Base-by-base conservation (phyloP, 495 filamentous ascomycete species). In the Podospora pseudocomata region DNA sequence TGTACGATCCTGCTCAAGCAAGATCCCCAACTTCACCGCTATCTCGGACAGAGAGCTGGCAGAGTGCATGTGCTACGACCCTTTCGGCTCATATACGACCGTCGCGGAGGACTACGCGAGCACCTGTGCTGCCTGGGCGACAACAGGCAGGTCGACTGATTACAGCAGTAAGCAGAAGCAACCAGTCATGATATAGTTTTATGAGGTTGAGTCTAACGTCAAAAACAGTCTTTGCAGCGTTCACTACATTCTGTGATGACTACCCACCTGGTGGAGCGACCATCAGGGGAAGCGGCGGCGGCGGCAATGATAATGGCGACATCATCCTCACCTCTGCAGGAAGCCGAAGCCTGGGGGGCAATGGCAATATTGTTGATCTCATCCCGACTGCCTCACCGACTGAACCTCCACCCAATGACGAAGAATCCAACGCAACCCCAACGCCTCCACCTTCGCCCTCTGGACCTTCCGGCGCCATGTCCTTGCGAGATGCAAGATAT, bases 81-180 rank as follows among this genome's bases (percentile, higher is more conserved):
- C 32, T 0, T 39, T 44, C 0, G 72, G 73, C n/a, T 60, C 27
- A 5, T 67, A 66, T 53, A 71, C 71, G 65, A 77, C 74, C 1
- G 44, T 44, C 1, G 65, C 76, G 15, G 65, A 78, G 18, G 65
- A 70, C 57, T 75, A 66, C 34, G 73, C 73, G 7, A 66, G 57
- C 18, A 28, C 65, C 16, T 77, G 76, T 26, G 67, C 63, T 3
- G 53, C 71, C 2, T 78, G 55, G 23, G 70, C 69, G 4, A 49
- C 58, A 32, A 75, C 69, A 13, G 64, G 56, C 3, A 60, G 26
- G 19, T 57, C 71, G 0, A 26, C 39, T 9, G 72, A 75, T 18
- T 73, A 72, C 49, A n/a, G 44, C 15, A 13, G 76, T 78, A 68
- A 32, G 72, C 32, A 16, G 34, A 11, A 3, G 20, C 27, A 23